These are phyloP conservation scores for Termitomyces titanicus DNA, from an alignment of 768 basidiomycete genomes.

Conservation along the genomic window DNA sequence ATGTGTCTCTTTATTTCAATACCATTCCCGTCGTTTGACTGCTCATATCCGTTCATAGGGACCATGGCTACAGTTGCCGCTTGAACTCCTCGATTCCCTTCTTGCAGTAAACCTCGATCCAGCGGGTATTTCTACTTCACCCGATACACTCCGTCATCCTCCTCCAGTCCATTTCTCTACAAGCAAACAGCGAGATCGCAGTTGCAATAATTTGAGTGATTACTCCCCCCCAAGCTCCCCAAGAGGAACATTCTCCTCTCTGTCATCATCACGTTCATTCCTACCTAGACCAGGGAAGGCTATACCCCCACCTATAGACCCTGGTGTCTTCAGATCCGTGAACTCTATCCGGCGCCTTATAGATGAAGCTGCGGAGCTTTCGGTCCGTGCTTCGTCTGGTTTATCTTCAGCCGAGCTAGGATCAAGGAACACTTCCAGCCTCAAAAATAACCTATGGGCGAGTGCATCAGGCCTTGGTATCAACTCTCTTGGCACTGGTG, in stretches of 20 bases:
- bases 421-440: slow-evolving; percentile 43
- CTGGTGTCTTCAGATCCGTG: slow-evolving; percentile 80
- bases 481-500: slow-evolving; percentile 48
- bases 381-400: slow-evolving; percentile 84
- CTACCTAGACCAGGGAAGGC: slow-evolving; percentile 64
- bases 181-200: slow-evolving; percentile 42
- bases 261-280: slow-evolving; percentile 42
- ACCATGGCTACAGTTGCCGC: slow-evolving; percentile 86
- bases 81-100: slow-evolving; percentile 82
- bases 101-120: slow-evolving; percentile 78
- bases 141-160: slow-evolving; percentile 39
- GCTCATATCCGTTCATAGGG: slow-evolving; percentile 48
- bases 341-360: slow-evolving; percentile 74
- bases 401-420: slow-evolving; percentile 72
- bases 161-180: slow-evolving; percentile 19
- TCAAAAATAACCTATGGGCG: slow-evolving; percentile 54
- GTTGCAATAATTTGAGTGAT: slow-evolving; percentile 38
- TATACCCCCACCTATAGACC: slow-evolving; percentile 84
- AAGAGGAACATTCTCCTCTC: slow-evolving; percentile 29
- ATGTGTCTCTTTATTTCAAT: slow-evolving; percentile 26
- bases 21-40: slow-evolving; percentile 2
- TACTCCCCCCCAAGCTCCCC: slow-evolving; percentile 46
- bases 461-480: slow-evolving; percentile 62
- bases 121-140: slow-evolving; percentile 43
- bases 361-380: slow-evolving; percentile 86